Conservation (phyloP, 441 rosid species). For the Daphne laureola region DNA sequence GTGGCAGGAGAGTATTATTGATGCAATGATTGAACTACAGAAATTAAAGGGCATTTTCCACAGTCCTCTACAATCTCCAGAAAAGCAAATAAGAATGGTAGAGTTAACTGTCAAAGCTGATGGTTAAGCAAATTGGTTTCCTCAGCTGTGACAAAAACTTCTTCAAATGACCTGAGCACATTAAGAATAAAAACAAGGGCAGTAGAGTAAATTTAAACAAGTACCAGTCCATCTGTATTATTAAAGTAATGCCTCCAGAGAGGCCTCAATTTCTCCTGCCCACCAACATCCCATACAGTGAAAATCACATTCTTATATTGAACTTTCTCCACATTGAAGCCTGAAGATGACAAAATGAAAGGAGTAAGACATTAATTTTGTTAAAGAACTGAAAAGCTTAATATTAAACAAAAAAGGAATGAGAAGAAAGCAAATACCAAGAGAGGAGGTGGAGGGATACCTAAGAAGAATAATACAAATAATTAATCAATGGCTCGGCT, state of each 20-base stretch:
- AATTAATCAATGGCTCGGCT: too few relatives aligned
- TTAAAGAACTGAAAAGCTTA: background rate
- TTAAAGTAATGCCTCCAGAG: constrained; percentile 99
- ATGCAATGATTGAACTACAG: too few relatives aligned
- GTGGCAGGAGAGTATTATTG: too few relatives aligned
- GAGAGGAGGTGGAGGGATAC: background rate
- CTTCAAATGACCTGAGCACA: background rate
- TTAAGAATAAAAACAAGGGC: background rate
- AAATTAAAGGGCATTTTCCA: too few relatives aligned
- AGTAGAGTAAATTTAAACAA: background rate
- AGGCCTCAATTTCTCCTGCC: constrained; percentile 97
- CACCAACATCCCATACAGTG: constrained; percentile 99
- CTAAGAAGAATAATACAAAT: background rate
- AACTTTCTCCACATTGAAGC: constrained; percentile 98
- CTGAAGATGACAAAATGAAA: constrained; percentile 30
- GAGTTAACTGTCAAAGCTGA: too few relatives aligned
- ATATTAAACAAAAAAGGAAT: too few relatives aligned
- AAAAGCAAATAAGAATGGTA: too few relatives aligned
- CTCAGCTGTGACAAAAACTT: too few relatives aligned
- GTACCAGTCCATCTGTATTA: constrained; percentile 97
- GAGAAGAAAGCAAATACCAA: background rate
- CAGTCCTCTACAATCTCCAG: too few relatives aligned
- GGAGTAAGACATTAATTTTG: background rate
- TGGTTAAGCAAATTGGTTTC: too few relatives aligned
- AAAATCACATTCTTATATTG: constrained; percentile 97